A percentile compares a stretch with the other conserved stretches of the same genome.
Conservation (phyloP, 2,329 filamentous ascomycete genomes). For the Exophiala aquamarina region DNA sequence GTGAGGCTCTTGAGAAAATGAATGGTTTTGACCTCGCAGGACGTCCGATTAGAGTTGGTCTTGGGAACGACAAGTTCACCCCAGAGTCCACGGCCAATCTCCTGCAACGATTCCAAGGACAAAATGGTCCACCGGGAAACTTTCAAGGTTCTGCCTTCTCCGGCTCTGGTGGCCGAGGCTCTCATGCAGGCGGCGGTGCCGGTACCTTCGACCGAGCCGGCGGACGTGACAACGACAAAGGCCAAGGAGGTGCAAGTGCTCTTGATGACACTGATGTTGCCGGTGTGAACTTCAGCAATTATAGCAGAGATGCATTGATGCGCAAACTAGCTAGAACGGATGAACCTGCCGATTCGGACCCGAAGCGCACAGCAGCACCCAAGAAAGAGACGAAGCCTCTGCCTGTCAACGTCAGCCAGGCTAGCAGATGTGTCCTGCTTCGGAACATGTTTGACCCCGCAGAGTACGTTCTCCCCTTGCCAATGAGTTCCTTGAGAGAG, state of each 20-base stretch:
- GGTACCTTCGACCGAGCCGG: slow-evolving; percentile 86
- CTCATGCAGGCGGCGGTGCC: slow-evolving; percentile 69
- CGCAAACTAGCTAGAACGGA: slow-evolving; percentile 95
- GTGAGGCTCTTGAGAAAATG: slow-evolving; percentile 97
- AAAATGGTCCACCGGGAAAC: slow-evolving; percentile 53
- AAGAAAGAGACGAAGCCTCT: slow-evolving; percentile 76
- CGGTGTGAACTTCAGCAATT: slow-evolving; percentile 99
- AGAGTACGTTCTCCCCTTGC: slow-evolving; percentile 64
- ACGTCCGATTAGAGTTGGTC: slow-evolving; percentile 94
- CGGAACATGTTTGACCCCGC: slow-evolving; percentile 93
- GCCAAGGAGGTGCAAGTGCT: slow-evolving; percentile 83
- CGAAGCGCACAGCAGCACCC: slow-evolving; percentile 71
- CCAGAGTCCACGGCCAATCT: slow-evolving; percentile 92
- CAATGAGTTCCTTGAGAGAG: not conserved
- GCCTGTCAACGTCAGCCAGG: slow-evolving; percentile 84
- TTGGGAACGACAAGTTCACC: slow-evolving; percentile 99
- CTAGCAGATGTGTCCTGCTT: slow-evolving; percentile 88
- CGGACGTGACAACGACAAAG: slow-evolving; percentile 84
- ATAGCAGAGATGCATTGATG: slow-evolving; percentile 98
- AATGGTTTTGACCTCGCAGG: slow-evolving; percentile 98
- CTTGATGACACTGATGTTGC: slow-evolving; percentile 96
- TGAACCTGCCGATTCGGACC: slow-evolving; percentile 66
- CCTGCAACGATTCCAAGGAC: slow-evolving; percentile 85
- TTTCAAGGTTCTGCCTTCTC: slow-evolving; percentile 92
- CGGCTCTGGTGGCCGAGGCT: slow-evolving; percentile 81